phyloP scores from a whole-genome alignment of 768 basidiomycete genomes.

The Russula olivacea region DNA sequence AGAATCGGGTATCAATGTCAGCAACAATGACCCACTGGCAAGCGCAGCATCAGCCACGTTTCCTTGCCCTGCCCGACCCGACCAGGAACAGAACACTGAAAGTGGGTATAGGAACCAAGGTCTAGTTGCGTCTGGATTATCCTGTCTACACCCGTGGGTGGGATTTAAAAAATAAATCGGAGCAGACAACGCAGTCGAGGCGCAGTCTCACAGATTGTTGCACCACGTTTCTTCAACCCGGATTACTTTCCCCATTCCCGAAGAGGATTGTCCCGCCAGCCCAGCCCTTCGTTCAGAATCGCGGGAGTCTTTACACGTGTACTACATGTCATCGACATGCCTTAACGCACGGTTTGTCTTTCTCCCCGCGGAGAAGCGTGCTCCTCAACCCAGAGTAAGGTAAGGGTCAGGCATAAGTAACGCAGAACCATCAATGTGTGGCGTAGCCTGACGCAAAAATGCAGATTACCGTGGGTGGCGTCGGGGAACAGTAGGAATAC shows the following conservation, averaged over 20 bases:
- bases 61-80: not conserved
- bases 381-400: not conserved
- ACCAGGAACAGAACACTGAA: not conserved
- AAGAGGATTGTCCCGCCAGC: not conserved
- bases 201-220: not conserved
- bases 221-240: not conserved
- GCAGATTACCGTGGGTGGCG: slow-evolving; percentile 5
- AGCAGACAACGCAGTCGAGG: slow-evolving; percentile 6
- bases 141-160: not conserved
- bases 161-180: not conserved
- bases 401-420: slow-evolving; percentile 4
- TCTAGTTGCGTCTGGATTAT: not conserved
- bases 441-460: slow-evolving; percentile 5
- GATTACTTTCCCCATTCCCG: not conserved
- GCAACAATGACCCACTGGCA: not conserved
- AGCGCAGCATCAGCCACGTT: not conserved
- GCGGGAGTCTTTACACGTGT: not conserved
- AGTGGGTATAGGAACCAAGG: not conserved
- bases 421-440: slow-evolving; percentile 14
- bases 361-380: not conserved
- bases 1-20: slow-evolving; percentile 16
- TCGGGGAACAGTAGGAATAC: not conserved
- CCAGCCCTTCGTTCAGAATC: not conserved
- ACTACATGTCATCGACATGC: not conserved
- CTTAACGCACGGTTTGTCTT: not conserved